A percentile compares a stretch with the other conserved stretches of the same genome.
Conservation (phyloP, 768 basidiomycete species). For the Hericium rajendrae region DNA sequence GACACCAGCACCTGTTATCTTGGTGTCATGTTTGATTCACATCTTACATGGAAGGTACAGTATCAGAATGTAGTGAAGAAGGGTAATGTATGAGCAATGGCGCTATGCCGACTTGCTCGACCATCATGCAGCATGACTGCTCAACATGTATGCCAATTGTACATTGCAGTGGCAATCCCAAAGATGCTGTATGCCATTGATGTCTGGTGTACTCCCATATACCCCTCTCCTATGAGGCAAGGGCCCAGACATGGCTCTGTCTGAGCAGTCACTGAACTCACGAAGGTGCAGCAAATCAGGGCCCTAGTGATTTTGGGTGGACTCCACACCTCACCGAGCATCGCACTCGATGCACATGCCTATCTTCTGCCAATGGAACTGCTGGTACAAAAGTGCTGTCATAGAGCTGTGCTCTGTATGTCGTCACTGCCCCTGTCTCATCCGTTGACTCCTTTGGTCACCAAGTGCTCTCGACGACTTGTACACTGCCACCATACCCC, state of each 20-base stretch:
- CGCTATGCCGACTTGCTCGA: constrained; percentile 1
- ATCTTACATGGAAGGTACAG: constrained; percentile 2
- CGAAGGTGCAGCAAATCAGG: constrained; percentile 18
- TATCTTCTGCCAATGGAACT: constrained; percentile 7
- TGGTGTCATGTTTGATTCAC: not conserved
- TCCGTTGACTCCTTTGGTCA: not conserved
- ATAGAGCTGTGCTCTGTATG: constrained; percentile 2
- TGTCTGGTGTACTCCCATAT: constrained; percentile 12
- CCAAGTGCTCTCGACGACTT: not conserved
- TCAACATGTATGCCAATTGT: constrained; percentile 5
- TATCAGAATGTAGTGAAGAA: not conserved
- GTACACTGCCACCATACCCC: constrained; percentile 1
- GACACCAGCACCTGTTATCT: not conserved
- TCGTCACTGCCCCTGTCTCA: constrained; percentile 10
- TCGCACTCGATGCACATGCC: constrained; percentile 9
- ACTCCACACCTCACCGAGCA: constrained; percentile 4
- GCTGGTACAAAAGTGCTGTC: not conserved
- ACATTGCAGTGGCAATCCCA: constrained; percentile 14
- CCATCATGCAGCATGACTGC: constrained; percentile 2
- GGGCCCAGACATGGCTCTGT: too few species aligned
- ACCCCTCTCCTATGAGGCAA: too few species aligned
- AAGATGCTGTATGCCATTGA: constrained; percentile 18
- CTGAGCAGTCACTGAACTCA: too few species aligned
- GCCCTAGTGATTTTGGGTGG: constrained; percentile 14
- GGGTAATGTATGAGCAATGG: not conserved